Conservation (phyloP, 768 basidiomycete species). For the Pleurotus cornucopiae region DNA sequence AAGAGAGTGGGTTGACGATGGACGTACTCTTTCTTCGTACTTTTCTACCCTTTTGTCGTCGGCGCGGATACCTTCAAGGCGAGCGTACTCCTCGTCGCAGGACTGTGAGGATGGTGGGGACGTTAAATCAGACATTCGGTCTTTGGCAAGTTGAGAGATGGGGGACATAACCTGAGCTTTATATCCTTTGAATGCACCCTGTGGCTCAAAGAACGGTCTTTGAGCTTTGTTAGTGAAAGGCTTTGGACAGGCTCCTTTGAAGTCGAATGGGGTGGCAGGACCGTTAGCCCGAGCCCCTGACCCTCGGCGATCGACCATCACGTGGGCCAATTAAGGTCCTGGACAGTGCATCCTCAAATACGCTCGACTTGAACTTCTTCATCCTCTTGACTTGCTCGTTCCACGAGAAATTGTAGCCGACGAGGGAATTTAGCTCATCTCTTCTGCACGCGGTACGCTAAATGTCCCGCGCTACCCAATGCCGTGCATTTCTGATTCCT, state of each 20-base stretch:
- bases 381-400: background rate
- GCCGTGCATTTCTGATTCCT: background rate
- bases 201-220: background rate
- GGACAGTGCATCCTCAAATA: background rate
- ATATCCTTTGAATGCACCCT: background rate
- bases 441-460: no score
- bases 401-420: background rate
- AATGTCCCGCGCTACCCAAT: no score
- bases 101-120: background rate
- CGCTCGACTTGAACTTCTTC: background rate
- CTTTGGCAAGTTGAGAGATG: background rate
- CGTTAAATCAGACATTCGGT: background rate
- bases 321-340: slow-evolving; percentile 1
- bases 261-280: background rate
- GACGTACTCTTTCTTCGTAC: background rate
- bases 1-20: background rate
- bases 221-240: background rate
- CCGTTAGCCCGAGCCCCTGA: background rate
- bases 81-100: background rate
- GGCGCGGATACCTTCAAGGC: background rate
- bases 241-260: background rate
- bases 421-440: no score
- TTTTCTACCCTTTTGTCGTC: background rate
- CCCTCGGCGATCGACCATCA: background rate
- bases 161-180: background rate